phyloP scores from a whole-genome alignment of 495 filamentous ascomycete genomes.

The Aspergillus asperescens region DNA sequence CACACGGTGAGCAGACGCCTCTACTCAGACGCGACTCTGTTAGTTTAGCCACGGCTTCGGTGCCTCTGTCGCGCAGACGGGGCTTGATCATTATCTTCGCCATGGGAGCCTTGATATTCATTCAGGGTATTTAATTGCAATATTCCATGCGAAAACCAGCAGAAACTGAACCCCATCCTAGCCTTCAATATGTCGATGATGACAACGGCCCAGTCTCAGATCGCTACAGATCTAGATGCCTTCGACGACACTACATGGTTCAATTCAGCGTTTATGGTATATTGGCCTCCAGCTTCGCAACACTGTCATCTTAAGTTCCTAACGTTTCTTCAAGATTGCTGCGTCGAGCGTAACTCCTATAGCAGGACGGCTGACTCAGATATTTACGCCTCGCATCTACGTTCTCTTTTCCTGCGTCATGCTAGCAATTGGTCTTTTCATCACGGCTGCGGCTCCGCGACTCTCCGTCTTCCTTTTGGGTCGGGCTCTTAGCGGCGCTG shows the following conservation, averaged over 20 bases:
- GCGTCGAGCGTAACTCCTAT: conserved; percentile 62
- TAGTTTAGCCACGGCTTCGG: background rate
- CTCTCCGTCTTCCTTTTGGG: conserved; percentile 61
- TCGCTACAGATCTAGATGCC: conserved; percentile 65
- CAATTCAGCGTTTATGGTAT: conserved; percentile 60
- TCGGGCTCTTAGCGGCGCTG: conserved; percentile 57
- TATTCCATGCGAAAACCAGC: background rate
- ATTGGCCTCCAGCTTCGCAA: background rate
- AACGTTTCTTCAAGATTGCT: conserved; percentile 47
- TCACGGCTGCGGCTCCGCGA: conserved; percentile 52
- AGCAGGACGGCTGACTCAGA: conserved; percentile 57
- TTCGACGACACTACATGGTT: conserved; percentile 71
- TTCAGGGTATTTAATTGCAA: conserved; percentile 11
- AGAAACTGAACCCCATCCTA: conserved; percentile 16
- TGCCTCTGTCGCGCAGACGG: conserved; percentile 8
- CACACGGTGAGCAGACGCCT: conserved; percentile 9
- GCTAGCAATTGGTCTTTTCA: conserved; percentile 55
- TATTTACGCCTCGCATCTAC: conserved; percentile 61
- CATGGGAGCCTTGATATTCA: conserved; percentile 17
- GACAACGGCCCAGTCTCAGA: conserved; percentile 66
- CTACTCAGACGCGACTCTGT: conserved; percentile 8
- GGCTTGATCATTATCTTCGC: conserved; percentile 12
- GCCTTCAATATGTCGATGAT: conserved; percentile 72
- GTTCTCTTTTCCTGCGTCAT: conserved; percentile 51
- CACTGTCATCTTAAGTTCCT: background rate